These are phyloP conservation scores for Glycyrrhiza uralensis DNA, from an alignment of 306 rosid genomes.

Conservation along the genomic window DNA sequence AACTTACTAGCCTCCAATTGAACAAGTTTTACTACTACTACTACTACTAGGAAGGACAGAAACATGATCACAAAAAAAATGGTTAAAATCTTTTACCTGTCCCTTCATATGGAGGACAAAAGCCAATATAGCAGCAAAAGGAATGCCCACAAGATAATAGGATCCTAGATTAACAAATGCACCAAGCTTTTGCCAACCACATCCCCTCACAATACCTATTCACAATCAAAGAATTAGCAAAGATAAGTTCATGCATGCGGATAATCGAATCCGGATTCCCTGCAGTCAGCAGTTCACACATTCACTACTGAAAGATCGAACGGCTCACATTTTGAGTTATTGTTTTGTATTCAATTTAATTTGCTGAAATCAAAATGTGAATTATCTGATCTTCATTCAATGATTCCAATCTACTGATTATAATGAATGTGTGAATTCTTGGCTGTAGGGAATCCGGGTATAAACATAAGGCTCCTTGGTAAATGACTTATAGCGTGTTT, in stretches of 20 bases:
- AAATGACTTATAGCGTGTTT: not conserved
- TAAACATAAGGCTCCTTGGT: not conserved
- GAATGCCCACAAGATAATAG: slow-evolving; percentile 33
- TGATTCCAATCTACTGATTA: too few relatives aligned
- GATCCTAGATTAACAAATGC: slow-evolving; percentile 41
- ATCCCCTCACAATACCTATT: slow-evolving; percentile 42
- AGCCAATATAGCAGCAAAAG: slow-evolving; percentile 22
- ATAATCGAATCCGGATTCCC: too few relatives aligned
- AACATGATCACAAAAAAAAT: not conserved
- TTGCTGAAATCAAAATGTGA: too few relatives aligned
- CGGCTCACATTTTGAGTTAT: too few relatives aligned
- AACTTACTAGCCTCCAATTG: not conserved
- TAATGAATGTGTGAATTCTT: too few relatives aligned
- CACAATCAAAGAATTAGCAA: not conserved
- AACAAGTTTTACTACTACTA: too few relatives aligned
- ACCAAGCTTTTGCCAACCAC: slow-evolving; percentile 48
- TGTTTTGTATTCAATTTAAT: too few relatives aligned
- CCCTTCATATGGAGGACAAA: slow-evolving; percentile 37
- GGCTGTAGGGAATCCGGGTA: too few relatives aligned
- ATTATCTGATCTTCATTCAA: too few relatives aligned
- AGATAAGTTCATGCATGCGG: not conserved
- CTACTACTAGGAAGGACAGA: not conserved
- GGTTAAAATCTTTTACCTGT: slow-evolving; percentile 19
- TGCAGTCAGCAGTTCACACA: too few relatives aligned
- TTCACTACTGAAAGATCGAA: too few relatives aligned